Evolutionary conservation across 495 filamentous ascomycete genomes (phyloP), one percentile per base, ranked within the genome.

Genomic region (Jackrogersella multiformis): DNA sequence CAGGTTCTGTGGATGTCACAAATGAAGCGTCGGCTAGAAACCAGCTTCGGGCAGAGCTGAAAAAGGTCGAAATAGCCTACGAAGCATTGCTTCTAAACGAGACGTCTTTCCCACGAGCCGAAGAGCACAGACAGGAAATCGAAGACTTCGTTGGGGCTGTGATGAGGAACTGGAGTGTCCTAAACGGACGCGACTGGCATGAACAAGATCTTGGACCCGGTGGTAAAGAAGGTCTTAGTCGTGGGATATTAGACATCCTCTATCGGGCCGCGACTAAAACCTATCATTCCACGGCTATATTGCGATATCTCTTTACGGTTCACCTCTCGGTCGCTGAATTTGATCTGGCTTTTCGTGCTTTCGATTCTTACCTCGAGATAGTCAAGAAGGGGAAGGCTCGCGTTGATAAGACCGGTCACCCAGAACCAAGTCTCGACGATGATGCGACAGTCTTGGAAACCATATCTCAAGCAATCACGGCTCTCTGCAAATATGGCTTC

Each of bases 221-320:
- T 4, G 93, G 92, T 8, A 89, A 91, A 73, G 86, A 87, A 70
- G 82, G 81, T 23, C 80, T 93, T 16, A 86, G 90, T 62, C 85
- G 86, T 54, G 86, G 86, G 55, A 89, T 93, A 32, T 83, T 96
- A 21, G 92, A 96, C 77, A 90, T 92, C 24, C 80, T 97, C 8
- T 97, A 97, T 69, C 87, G 90, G 16, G 93, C 93, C 24, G 90
- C 95, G 8, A 90, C 90, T 1, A 96, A 94, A 76, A 96, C 93
- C 0, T 99, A 93, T 69, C 95, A 98, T 73, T 98, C 96, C 1
- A 94, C 93, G 4, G 77, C 89, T 20, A 88, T 98, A 53, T 79
- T 99, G 26, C 83, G 94, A 55, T 89, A 96, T 73, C 82, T 99
- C 1, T 98, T 98, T 66, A 91, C 88, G 12, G 89, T 97, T 4